Percentiles rank a stretch among this genome's conserved stretches.
phyloP scores from a whole-genome alignment of 2,329 filamentous ascomycete species.

The Calonectria henricotiae region DNA sequence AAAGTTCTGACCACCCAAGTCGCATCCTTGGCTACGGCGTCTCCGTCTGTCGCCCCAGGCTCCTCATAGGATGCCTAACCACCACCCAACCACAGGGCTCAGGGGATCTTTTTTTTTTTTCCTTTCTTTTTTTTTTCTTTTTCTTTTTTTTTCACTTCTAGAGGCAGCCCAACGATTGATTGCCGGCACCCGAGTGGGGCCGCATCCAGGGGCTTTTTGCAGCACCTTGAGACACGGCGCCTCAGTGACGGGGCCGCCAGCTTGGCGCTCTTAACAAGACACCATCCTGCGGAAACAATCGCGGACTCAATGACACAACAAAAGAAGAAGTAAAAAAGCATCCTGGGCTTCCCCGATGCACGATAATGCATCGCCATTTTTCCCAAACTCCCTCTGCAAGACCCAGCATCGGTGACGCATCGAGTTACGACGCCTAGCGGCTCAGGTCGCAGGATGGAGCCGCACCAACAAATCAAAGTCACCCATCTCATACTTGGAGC shows the following conservation, averaged over 20 bases:
- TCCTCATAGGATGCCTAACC: not conserved
- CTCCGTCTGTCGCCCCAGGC: not conserved
- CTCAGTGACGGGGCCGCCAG: not conserved
- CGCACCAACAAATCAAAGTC: constrained; percentile 3
- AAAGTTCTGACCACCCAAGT: not conserved
- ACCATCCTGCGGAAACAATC: constrained; percentile 5
- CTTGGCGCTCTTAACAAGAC: constrained; percentile 1
- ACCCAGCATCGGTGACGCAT: not conserved
- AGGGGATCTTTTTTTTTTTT: too few species aligned
- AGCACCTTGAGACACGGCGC: not conserved
- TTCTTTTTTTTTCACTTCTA: not conserved
- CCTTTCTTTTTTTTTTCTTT: too few species aligned
- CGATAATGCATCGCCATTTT: too few species aligned
- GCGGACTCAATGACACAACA: not conserved
- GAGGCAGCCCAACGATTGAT: not conserved
- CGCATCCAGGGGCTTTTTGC: not conserved
- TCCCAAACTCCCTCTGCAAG: not conserved
- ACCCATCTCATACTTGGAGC: not conserved
- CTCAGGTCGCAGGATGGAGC: not conserved
- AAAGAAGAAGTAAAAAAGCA: not conserved
- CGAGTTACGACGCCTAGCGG: constrained; percentile 6
- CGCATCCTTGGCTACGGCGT: not conserved
- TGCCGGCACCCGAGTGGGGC: constrained; percentile 9
- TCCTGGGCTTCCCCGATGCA: not conserved
- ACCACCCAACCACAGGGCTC: not conserved